These are phyloP conservation scores for Harringtonia lauricola DNA, from an alignment of 2,329 filamentous ascomycete genomes.

Conservation along the genomic window DNA sequence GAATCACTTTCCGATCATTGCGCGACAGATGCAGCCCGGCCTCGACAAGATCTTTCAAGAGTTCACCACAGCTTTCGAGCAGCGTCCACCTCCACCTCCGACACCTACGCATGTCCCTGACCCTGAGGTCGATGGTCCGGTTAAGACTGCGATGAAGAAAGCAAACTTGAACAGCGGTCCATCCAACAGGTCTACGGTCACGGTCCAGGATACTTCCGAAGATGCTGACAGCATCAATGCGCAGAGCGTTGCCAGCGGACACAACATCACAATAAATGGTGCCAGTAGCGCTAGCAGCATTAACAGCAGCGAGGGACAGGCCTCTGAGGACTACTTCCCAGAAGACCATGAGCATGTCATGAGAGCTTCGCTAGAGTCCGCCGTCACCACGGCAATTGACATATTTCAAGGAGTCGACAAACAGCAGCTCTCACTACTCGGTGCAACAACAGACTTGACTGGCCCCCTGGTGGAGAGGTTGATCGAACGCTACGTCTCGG, in stretches of 20 bases:
- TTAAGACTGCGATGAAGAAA: conserved; percentile 41
- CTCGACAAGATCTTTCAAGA: conserved; percentile 83
- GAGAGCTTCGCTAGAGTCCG: conserved; percentile 78
- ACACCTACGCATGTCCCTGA: conserved; percentile 49
- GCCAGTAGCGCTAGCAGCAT: background rate
- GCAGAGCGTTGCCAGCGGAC: background rate
- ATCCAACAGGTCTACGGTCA: conserved; percentile 17
- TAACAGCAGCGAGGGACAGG: conserved; percentile 11
- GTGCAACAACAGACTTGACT: conserved; percentile 86
- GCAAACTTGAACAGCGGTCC: conserved; percentile 39
- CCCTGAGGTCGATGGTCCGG: conserved; percentile 44
- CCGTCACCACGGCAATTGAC: conserved; percentile 87
- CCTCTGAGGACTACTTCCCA: conserved; percentile 56
- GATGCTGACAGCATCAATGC: background rate
- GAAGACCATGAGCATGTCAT: conserved; percentile 90
- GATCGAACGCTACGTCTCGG: conserved; percentile 88
- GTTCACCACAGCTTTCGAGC: conserved; percentile 76
- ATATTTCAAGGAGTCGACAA: conserved; percentile 94
- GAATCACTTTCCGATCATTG: conserved; percentile 89
- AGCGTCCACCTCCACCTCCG: conserved; percentile 67
- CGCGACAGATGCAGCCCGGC: conserved; percentile 87
- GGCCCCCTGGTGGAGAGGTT: conserved; percentile 85
- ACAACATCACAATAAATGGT: background rate
- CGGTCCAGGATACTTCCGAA: conserved; percentile 17
- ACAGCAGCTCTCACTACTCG: conserved; percentile 82